Percentiles rank a stretch among this genome's conserved stretches.
Conservation (phyloP, 2,329 filamentous ascomycete genomes). For the Fusarium fracticaudum region DNA sequence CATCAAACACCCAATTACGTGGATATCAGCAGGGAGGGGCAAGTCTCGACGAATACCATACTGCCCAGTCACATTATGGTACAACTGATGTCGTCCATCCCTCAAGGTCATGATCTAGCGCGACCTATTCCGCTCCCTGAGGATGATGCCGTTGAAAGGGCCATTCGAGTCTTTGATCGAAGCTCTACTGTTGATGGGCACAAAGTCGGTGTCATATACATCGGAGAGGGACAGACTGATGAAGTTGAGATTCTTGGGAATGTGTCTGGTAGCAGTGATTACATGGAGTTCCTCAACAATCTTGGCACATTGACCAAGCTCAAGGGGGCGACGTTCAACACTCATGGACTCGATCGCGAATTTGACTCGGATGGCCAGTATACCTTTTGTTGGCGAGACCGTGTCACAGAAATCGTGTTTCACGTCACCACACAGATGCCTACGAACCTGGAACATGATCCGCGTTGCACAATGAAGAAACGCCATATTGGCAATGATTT, state of each 20-base stretch:
- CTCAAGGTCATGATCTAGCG: constrained; percentile 65
- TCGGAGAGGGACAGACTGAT: constrained; percentile 84
- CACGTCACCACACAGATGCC: constrained; percentile 99
- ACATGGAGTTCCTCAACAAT: constrained; percentile 83
- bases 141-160: constrained; percentile 75
- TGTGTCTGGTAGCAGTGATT: constrained; percentile 85
- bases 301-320: constrained; percentile 85
- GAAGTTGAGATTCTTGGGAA: constrained; percentile 90
- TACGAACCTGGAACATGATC: constrained; percentile 80
- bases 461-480: constrained; percentile 85
- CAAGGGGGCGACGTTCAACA: constrained; percentile 87
- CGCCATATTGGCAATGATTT: constrained; percentile 96
- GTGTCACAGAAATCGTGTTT: constrained; percentile 94
- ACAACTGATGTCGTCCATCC: constrained; percentile 72
- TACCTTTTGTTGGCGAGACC: constrained; percentile 93
- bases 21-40: constrained; percentile 60
- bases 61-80: constrained; percentile 80
- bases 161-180: constrained; percentile 83
- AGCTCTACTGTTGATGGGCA: constrained; percentile 93
- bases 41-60: constrained; percentile 67
- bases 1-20: constrained; percentile 62
- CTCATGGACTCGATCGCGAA: constrained; percentile 85
- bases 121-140: constrained; percentile 80
- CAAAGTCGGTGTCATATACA: constrained; percentile 94
- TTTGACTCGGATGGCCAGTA: constrained; percentile 85